Base-by-base conservation (phyloP, 2,329 filamentous ascomycete species). In the Penicillium digitatum region DNA sequence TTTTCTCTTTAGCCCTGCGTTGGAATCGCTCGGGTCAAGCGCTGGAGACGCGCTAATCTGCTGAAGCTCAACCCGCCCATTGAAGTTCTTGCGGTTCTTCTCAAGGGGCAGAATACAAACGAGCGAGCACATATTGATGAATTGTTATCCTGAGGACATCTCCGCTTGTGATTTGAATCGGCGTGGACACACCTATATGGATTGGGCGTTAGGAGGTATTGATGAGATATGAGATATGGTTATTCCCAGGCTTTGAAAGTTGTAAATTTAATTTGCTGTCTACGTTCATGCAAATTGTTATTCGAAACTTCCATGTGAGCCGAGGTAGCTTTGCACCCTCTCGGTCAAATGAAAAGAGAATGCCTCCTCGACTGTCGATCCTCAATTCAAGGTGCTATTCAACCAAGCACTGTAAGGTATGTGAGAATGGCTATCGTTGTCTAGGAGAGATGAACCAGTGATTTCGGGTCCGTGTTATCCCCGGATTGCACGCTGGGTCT, bases 41-140 rank as follows among this genome's bases (percentile, higher is more conserved):
- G 94, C 32, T 99, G 94, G 94, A 84, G 89, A 69, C 85, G 94
- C 43, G 94, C 94, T 5, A 82, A 95, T 51, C 81, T 80, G 53
- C 78, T 99, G n/a, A 87, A 87, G 3, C 79, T 99, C n/a, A 82
- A 87, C 31, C 94, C 94, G 1, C 93, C 94, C 0, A 82, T 96
- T 26, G 93, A 97, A 72, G 91, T 96, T 3, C 80, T 97, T 5
- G 89, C 91, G 0, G 88, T 97, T 16, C 75, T 97, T 44, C 66
- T 95, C 52, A 87, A 85, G 67, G 87, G 81, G 5, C 81, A 72
- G 49, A 62, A 66, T n/a, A 55, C 59, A 14, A 67, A 66, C 16
- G 82, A 94, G 73, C 80, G 79, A 61, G 89, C 92, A 22, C 83
- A 92, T 83, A 68, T 79, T 81, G 78, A 73, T 39, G 69, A 71